phyloP scores from a whole-genome alignment of 768 basidiomycete genomes.

The Leccinum truebloodii region DNA sequence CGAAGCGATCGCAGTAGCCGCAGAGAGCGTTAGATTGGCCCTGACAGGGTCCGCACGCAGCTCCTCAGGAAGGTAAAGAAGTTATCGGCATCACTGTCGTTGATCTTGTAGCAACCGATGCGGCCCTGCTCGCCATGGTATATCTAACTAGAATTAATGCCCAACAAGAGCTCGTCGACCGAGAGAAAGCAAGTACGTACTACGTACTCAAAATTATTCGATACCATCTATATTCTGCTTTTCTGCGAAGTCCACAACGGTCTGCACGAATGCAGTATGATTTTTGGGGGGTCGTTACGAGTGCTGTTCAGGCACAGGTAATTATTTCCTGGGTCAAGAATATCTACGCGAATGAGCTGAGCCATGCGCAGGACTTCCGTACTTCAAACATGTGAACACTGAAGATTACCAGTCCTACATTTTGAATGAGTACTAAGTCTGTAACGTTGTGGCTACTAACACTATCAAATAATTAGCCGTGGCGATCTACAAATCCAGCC shows the following conservation, averaged over 20 bases:
- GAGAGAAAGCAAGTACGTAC: constrained; percentile 14
- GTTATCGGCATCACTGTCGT: constrained; percentile 63
- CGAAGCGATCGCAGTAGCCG: constrained; percentile 63
- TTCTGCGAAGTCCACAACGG: constrained; percentile 36
- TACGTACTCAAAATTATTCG: constrained; percentile 31
- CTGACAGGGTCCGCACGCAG: constrained; percentile 57
- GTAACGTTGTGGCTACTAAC: not conserved
- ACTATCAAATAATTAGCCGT: not conserved
- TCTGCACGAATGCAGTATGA: not conserved
- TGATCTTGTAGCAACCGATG: constrained; percentile 66
- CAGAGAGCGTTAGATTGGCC: constrained; percentile 61
- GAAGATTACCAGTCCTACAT: not conserved
- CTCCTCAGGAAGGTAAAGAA: constrained; percentile 72
- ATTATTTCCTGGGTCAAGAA: not conserved
- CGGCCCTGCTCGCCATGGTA: constrained; percentile 65
- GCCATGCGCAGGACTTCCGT: not conserved
- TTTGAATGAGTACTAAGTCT: no score
- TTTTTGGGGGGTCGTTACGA: constrained; percentile 29
- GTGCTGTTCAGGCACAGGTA: constrained; percentile 20
- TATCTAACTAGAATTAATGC: constrained; percentile 66
- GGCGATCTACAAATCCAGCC: not conserved
- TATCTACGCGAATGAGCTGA: constrained; percentile 52
- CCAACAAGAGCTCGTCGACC: not conserved
- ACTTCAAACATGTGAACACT: no score
- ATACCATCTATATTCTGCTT: constrained; percentile 60